A percentile compares a stretch with the other conserved stretches of the same genome.
Evolutionary conservation across 257 asterid species (phyloP).

Genomic region (Catharanthus roseus): DNA sequence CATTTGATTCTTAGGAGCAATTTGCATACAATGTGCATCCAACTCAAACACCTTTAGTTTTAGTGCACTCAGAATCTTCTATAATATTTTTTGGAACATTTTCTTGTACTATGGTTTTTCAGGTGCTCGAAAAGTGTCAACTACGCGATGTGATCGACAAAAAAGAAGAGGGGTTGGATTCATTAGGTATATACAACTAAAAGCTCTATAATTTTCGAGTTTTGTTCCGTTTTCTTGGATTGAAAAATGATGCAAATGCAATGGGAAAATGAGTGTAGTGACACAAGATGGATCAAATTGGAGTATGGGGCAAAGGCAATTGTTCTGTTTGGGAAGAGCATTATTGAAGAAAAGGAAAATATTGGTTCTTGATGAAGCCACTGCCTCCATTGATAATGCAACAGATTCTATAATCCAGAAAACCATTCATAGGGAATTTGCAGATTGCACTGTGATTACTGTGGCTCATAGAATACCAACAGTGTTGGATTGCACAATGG

Average conservation of each 20-base stretch:
- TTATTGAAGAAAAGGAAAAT: constrained; percentile 29
- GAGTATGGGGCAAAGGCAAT: constrained; percentile 43
- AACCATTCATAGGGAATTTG: constrained; percentile 24
- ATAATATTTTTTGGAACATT: no score
- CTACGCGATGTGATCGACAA: constrained; percentile 27
- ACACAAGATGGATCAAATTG: constrained; percentile 36
- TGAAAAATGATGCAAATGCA: background rate
- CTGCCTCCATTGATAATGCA: constrained; percentile 39
- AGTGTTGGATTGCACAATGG: constrained; percentile 35
- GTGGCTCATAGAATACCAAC: constrained; percentile 41
- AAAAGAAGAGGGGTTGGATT: constrained; percentile 25
- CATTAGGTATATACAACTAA: constrained; percentile 22
- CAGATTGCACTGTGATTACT: constrained; percentile 33
- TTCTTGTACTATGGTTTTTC: background rate
- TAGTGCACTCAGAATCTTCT: no score
- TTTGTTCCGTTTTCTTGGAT: background rate
- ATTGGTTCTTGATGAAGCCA: constrained; percentile 36
- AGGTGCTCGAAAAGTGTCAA: constrained; percentile 31
- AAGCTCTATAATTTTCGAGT: background rate
- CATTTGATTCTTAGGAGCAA: background rate
- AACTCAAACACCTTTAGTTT: background rate
- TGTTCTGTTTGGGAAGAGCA: constrained; percentile 34
- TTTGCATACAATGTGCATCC: background rate
- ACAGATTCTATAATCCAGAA: constrained; percentile 31
- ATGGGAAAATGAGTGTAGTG: constrained; percentile 10